Conservation (phyloP, 129 eudicot species). For the Apium graveolens region DNA sequence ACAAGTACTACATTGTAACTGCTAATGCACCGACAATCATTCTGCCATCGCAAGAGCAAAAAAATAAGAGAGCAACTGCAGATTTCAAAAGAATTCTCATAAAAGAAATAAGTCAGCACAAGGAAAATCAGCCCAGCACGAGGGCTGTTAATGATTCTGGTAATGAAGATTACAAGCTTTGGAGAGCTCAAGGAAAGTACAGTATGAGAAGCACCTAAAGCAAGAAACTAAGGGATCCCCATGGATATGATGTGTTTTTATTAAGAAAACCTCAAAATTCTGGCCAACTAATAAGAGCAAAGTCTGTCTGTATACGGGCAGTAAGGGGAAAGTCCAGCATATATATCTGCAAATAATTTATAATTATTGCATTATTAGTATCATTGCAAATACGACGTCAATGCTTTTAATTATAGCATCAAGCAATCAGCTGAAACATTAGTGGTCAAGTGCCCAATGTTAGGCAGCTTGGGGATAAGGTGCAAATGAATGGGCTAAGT, state of each 20-base stretch:
- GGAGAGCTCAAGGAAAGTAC: not conserved
- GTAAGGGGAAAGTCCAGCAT: not conserved
- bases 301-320: not conserved
- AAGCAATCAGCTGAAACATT: not conserved
- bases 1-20: not conserved
- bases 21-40: not conserved
- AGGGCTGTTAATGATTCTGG: not conserved
- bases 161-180: not conserved
- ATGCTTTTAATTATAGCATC: not conserved
- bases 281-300: not conserved
- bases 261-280: not conserved
- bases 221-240: not conserved
- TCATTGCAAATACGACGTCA: not conserved
- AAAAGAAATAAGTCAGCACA: not conserved
- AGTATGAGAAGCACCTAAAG: not conserved
- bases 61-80: not conserved
- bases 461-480: not conserved
- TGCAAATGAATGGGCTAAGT: not conserved
- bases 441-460: not conserved
- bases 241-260: not conserved
- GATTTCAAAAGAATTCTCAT: not conserved
- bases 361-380: not conserved
- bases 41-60: not conserved
- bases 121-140: not conserved
- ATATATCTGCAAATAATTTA: not conserved